Evolutionary conservation across 805 yeast species (phyloP).

Genomic region (Starmerella kuoi): DNA sequence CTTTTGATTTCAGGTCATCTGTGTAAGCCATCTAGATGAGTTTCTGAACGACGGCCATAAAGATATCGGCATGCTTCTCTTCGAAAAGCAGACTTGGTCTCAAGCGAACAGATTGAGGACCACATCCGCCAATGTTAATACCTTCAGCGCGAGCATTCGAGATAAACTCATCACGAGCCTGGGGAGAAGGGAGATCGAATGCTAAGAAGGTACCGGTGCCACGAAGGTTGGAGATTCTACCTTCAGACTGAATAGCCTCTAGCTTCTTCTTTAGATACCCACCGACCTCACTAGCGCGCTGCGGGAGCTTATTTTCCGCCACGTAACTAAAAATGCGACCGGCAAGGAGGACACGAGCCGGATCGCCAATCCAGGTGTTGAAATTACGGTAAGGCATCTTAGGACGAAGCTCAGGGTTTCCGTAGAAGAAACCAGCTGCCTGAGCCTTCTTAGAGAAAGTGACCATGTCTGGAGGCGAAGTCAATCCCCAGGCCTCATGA

Average conservation of each 20-base stretch:
- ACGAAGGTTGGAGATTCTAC: constrained; percentile 45
- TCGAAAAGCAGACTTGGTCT: constrained; percentile 72
- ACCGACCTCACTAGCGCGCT: constrained; percentile 50
- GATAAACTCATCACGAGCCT: constrained; percentile 51
- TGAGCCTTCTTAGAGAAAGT: constrained; percentile 84
- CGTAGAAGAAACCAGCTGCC: constrained; percentile 78
- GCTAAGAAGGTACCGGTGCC: constrained; percentile 79
- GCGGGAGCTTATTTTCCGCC: constrained; percentile 45
- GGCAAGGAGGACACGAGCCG: constrained; percentile 65
- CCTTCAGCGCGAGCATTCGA: constrained; percentile 49
- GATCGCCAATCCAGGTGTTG: constrained; percentile 92
- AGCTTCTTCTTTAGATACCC: constrained; percentile 49
- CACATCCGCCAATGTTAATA: constrained; percentile 77
- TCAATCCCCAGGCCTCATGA: constrained; percentile 69
- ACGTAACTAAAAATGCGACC: constrained; percentile 61
- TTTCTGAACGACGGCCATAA: too few species aligned
- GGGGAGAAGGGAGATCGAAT: constrained; percentile 50
- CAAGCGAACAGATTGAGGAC: constrained; percentile 62
- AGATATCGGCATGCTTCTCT: constrained; percentile 64
- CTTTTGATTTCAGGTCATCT: too few species aligned
- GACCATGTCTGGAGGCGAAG: constrained; percentile 70
- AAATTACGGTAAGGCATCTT: constrained; percentile 74
- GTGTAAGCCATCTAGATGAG: too few species aligned
- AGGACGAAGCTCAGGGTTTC: constrained; percentile 60
- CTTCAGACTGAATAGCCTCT: constrained; percentile 42